Base-by-base conservation (phyloP, 208 protist genomes). In the Acanthamoeba culbertsoni region DNA sequence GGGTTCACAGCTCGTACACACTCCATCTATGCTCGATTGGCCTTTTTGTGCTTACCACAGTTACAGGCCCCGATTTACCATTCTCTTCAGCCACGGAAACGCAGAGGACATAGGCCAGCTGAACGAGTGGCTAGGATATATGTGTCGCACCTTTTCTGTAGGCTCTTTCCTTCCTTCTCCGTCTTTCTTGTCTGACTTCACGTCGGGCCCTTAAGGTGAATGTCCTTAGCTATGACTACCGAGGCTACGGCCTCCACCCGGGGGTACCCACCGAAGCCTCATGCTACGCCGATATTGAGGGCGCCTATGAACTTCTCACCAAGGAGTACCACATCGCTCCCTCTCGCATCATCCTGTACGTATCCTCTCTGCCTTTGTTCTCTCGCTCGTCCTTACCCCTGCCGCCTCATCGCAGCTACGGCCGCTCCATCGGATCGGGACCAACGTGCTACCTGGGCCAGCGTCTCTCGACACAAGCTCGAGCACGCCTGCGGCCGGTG, bases 41-140 rank as follows among this genome's bases (percentile, higher is more conserved):
- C 57, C 28, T 42, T 59, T 28, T 2, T 8, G 8, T n/a, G 26
- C n/a, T 86, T 1, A 63, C 5, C 2, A 62, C 14, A 53, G 16
- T 79, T 14, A 20, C 51, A 89, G 79, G 33, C 51, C 79, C 2
- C 28, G 79, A 31, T 89, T 89, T 31, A 89, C 79, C 10, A 63
- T 89, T 4, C 20, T 89, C 33, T 89, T 89, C 35, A 89, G 79
- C 28, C 79, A 89, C 33, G 79, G 79, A 1, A 89, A 89, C 35
- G 79, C 79, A 10, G 79, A 89, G 40, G 79, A 89, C 79, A 89
- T 89, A 46, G 79, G 79, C 12, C 79, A 89, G 48, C 79, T 89
- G 20, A 65, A 57, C 51, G 51, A 89, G 1, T 89, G 79, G 79
- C 40, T 89, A 0, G 28, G 53, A n/a, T 65, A 65, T 51, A 37